Percentiles rank a stretch among this genome's conserved stretches.
Evolutionary conservation across 768 basidiomycete species (phyloP).

Genomic region (Strobilomyces dryophilus): DNA sequence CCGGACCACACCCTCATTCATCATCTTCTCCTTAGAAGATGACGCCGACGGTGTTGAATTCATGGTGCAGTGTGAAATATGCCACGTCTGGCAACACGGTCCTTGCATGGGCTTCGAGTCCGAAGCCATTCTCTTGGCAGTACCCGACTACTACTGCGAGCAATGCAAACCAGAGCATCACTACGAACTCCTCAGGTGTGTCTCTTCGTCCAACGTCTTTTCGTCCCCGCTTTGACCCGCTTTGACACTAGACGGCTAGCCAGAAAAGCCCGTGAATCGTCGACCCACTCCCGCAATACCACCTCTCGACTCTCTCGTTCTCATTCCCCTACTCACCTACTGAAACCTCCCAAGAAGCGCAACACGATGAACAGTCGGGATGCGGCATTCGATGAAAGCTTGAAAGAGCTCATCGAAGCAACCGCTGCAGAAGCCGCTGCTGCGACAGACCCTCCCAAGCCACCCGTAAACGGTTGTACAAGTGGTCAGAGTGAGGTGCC

Average conservation of each 20-base stretch:
- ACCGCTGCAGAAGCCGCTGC: constrained; percentile 69
- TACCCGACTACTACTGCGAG: constrained; percentile 91
- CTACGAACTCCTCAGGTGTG: constrained; percentile 75
- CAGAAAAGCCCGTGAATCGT: constrained; percentile 61
- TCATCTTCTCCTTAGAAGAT: constrained; percentile 47
- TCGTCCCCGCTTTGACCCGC: constrained; percentile 16
- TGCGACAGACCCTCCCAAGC: constrained; percentile 38
- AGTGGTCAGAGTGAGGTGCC: constrained; percentile 41
- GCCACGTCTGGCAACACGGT: constrained; percentile 98
- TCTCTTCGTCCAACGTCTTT: constrained; percentile 16
- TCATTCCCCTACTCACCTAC: constrained; percentile 59
- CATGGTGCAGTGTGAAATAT: constrained; percentile 97
- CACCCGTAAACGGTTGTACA: constrained; percentile 34
- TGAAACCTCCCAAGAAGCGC: constrained; percentile 77
- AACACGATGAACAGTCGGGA: constrained; percentile 99
- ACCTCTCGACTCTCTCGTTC: constrained; percentile 67
- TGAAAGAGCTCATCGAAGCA: constrained; percentile 71
- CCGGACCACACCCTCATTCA: constrained; percentile 21
- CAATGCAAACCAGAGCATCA: constrained; percentile 87
- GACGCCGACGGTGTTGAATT: constrained; percentile 86
- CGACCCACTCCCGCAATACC: constrained; percentile 58
- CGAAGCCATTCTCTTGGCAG: constrained; percentile 67
- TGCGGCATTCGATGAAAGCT: constrained; percentile 86
- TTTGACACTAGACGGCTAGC: constrained; percentile 48
- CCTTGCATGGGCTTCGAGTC: constrained; percentile 91